phyloP scores from a whole-genome alignment of 2,329 filamentous ascomycete species.

The Herpotrichia juniperi region DNA sequence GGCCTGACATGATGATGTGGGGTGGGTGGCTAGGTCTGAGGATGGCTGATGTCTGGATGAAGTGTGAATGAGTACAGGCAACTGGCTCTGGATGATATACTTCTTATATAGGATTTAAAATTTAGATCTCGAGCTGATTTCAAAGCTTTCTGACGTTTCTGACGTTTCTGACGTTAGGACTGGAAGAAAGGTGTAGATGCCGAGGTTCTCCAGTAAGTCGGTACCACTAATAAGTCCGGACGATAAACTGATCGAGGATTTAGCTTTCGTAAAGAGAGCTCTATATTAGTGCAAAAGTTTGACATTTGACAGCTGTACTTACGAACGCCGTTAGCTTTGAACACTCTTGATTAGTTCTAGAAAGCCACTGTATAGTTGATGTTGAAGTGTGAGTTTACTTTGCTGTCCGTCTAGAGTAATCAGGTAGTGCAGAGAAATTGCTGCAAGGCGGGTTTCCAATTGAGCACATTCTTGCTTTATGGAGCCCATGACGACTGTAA shows the following conservation, averaged over 20 bases:
- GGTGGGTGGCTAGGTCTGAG: neutral
- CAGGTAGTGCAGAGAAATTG: no score
- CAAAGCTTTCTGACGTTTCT: neutral
- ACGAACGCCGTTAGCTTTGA: no score
- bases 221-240: no score
- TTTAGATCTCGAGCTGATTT: neutral
- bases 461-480: neutral
- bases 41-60: neutral
- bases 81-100: neutral
- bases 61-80: neutral
- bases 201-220: neutral
- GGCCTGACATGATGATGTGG: constrained; percentile 30
- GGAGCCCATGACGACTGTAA: neutral
- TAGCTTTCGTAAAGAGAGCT: no score
- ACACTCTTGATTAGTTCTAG: no score
- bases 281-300: no score
- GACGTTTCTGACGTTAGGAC: neutral
- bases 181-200: neutral
- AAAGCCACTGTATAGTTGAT: no score
- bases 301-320: no score
- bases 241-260: no score
- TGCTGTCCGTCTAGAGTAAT: no score
- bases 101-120: neutral
- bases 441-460: no score
- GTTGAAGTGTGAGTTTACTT: no score